Evolutionary conservation across 164 flowering plant genomes (phyloP), one percentile per base, ranked within the genome.

Genomic region (Magnolia changhungtana): DNA sequence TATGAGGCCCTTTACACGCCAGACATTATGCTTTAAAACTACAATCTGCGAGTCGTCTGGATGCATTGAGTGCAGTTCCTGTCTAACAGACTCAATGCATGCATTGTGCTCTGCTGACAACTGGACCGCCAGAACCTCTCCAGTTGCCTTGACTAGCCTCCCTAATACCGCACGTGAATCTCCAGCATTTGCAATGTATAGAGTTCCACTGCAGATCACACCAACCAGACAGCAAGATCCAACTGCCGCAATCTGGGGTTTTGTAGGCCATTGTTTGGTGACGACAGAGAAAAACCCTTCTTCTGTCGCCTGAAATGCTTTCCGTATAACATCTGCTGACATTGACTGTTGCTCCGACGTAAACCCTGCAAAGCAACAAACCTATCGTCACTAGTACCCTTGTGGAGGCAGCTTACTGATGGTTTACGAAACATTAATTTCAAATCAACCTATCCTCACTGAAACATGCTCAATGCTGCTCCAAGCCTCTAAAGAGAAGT

Each of bases 161-260:
- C 94, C 96, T 79, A 92, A 74, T 71, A 92, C 94, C 75, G 94
- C 96, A 52, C 94, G 90, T 5, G 96, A 92, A 80, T 92, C 94
- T 70, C 96, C 96, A 13, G 84, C 76, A 78, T 92, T 92, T 10
- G 94, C 96, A 66, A 90, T 77, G 76, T 92, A 92, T 31, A 92
- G 92, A 58, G 82, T 89, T 49, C 90, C 91, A 75, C 70, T 71
- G 72, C 88, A 88, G 55, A 92, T 84, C 27, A 92, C 87, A 27
- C 92, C 91, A 31, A 85, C 87, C 51, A 92, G 85, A 76, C 92
- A 90, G 81, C 96, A 92, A 9, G 96, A 90, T 49, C 96, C 96
- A 73, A 92, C 94, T 8, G 96, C 92, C 61, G 96, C 96, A 75
- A 92, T 88, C 75, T 92, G 96, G 14, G 96, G 94, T 75, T 83